Percentiles rank a stretch among this genome's conserved stretches.
These are phyloP conservation scores for Melaleuca quinquenervia DNA, from an alignment of 345 rosid genomes.

Conservation along the genomic window DNA sequence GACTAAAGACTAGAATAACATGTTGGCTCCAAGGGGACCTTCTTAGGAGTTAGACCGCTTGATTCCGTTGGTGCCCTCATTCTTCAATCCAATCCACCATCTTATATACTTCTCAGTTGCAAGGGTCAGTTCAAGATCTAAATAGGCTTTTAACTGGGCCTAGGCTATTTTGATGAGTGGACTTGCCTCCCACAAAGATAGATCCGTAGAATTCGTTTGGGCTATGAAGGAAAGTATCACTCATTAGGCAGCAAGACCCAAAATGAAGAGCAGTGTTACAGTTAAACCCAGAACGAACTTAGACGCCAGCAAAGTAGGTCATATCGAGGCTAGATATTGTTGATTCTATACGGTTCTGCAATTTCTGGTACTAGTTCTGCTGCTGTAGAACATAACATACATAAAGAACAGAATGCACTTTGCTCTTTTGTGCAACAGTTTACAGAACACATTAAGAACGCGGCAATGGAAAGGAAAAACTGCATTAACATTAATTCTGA, in stretches of 20 bases:
- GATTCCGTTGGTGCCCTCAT: background rate
- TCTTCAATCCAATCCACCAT: rapidly evolving
- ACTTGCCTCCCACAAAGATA: background rate
- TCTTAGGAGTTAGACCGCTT: background rate
- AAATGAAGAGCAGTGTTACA: background rate
- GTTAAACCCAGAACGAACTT: background rate
- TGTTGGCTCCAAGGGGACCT: background rate
- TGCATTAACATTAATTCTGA: too few relatives aligned
- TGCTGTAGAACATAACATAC: too few relatives aligned
- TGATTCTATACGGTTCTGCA: too few relatives aligned
- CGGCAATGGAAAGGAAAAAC: too few relatives aligned
- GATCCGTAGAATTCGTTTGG: background rate
- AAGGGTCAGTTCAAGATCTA: background rate
- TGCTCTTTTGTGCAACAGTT: too few relatives aligned
- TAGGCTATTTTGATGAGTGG: background rate
- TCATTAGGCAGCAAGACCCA: background rate
- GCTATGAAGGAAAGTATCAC: background rate
- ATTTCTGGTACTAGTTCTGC: too few relatives aligned
- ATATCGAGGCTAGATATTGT: background rate
- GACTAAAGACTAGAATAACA: background rate
- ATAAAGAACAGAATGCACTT: too few relatives aligned
- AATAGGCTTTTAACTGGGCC: background rate
- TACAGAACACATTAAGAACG: too few relatives aligned
- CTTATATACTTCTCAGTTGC: background rate
- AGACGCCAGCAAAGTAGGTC: background rate